Evolutionary conservation across 306 rosid genomes (phyloP).

Genomic region (Vigna unguiculata): DNA sequence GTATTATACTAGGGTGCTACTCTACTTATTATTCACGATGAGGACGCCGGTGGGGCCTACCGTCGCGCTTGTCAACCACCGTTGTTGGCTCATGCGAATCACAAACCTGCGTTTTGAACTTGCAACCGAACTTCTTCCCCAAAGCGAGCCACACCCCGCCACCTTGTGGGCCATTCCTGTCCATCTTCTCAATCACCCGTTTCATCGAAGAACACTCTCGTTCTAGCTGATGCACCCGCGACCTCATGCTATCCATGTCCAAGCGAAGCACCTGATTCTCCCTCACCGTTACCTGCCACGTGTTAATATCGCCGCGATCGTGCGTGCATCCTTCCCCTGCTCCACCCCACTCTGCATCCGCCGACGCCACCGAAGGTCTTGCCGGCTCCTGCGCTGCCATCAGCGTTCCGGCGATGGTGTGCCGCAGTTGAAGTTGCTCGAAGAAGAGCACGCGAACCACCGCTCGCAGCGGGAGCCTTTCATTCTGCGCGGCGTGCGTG

Average conservation of each 20-base stretch:
- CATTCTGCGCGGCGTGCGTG: slow-evolving; percentile 94
- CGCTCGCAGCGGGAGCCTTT: slow-evolving; percentile 74
- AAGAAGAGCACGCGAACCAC: slow-evolving; percentile 16
- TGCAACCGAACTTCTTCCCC: slow-evolving; percentile 9
- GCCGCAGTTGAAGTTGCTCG: slow-evolving; percentile 24
- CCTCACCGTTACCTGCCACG: not conserved
- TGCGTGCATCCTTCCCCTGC: not conserved
- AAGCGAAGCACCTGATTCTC: slow-evolving; percentile 25
- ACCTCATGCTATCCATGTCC: slow-evolving; percentile 32
- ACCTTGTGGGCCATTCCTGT: not conserved
- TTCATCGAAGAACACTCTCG: slow-evolving; percentile 1
- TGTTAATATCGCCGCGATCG: not conserved
- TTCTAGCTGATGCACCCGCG: not conserved
- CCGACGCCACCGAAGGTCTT: not conserved
- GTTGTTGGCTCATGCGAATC: slow-evolving; percentile 3
- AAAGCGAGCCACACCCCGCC: slow-evolving; percentile 6
- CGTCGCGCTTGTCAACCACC: not conserved
- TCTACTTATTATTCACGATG: not conserved
- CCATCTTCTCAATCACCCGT: not conserved
- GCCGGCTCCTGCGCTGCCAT: not conserved
- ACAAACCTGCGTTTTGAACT: slow-evolving; percentile 26
- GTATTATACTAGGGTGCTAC: not conserved
- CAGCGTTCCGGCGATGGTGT: not conserved
- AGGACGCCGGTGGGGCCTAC: not conserved
- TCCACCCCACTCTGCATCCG: not conserved